Base-by-base conservation (phyloP, 257 asterid genomes). In the Nicotiana tabacum region DNA sequence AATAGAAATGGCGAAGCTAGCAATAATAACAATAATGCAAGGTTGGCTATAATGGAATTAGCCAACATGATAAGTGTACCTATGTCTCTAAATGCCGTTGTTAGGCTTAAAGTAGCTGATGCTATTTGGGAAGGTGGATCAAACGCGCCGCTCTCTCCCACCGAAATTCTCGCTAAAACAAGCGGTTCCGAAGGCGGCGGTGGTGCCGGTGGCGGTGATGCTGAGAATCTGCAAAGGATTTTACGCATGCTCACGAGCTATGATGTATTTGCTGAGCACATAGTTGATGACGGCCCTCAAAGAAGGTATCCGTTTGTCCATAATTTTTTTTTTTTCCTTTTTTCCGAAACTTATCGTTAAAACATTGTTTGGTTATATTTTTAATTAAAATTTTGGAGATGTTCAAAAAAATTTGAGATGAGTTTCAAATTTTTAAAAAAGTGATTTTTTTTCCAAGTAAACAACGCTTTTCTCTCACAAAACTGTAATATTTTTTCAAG, bases 41-140 rank as follows among this genome's bases (percentile, higher is more conserved):
- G 82, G 60, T 60, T 83, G 37, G 83, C 79, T 48, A 85, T 85
- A 35, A 85, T 82, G 86, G 88, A 85, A 77, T 56, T 85, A 5
- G 88, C 86, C 78, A 78, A 85, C 84, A 85, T 85, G 88, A 85
- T 85, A 60, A 85, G 86, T 35, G 86, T 85, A 27, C 88, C 86
- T 33, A 85, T 79, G 88, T 79, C 82, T 9, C 82, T 85, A 7
- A 78, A 82, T 74, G 86, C 86, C 37, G 61, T 83, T 61, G 86
- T 85, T 33, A 85, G 83, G 33, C 86, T 85, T 55, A 83, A 85
- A 9, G 88, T 85, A 55, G 82, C 88, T 51, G 86, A 85, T 17
- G 84, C 61, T 35, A 79, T 85, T 37, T 85, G 88, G 88, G 80
- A 62, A 60, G 82, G 58, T 13, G 88, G 86, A 60, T 79, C 84